Evolutionary conservation across 306 rosid species (phyloP), one percentile per base, ranked within the genome.

Genomic region (Cucurbita pepo): DNA sequence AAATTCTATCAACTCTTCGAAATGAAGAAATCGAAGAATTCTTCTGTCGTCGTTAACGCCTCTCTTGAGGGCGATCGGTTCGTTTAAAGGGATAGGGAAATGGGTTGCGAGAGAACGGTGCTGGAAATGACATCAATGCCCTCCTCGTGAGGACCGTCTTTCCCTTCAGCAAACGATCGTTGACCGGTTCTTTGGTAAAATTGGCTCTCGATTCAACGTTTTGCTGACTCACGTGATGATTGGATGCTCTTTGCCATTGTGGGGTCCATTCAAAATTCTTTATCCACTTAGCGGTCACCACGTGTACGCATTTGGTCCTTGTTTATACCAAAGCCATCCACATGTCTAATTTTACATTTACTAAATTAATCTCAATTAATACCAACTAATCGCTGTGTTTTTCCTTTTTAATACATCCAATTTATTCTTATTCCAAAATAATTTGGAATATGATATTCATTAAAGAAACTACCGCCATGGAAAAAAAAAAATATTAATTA

Each of bases 121-220:
- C 12, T 5, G 1, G 34, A 30, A 71, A 71, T 16, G 75, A 71
- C 75, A 1, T 5, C 0, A 37, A 52, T 53, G 0, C 75, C 62
- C 75, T 71, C 9, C 0, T 5, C 11, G 0, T 40, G 43, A 14
- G 56, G 65, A 15, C 38, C 34, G 3, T 69, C 16, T 13, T 43
- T n/a, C 1, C 18, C 54, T 36, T 50, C 1, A 50, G 8, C 54
- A 0, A 0, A 3, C 10, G 52, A 4, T 63, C 34, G 6, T 47
- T 48, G 73, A 69, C 56, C 41, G 57, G 73, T 69, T 69, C 40
- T 48, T 69, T 22, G 56, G 73, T 69, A 69, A 67, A 69, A 13
- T 18, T 2, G 21, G 7, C 40, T 47, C 56, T 22, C 0, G 43
- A 30, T 69, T 69, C 73, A 30, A 25, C 43, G 43, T 69, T 69